Evolutionary conservation across 306 rosid genomes (phyloP), one percentile per base, ranked within the genome.

Genomic region (Vigna angularis): DNA sequence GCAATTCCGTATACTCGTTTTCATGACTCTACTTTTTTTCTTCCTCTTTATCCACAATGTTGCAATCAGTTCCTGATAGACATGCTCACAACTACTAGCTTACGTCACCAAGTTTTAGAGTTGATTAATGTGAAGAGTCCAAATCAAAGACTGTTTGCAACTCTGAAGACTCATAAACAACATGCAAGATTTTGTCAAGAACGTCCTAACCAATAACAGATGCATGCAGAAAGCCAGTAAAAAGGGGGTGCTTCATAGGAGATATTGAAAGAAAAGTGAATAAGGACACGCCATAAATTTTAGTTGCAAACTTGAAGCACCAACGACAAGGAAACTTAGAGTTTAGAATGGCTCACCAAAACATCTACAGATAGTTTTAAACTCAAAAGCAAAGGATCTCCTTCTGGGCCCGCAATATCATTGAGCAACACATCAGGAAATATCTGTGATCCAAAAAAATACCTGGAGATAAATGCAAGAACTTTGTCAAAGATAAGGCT

Each of bases 331-430:
- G 26, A 51, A 72, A 24, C 32, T 53, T 44, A 18, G 74, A 72
- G 58, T 48, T 86, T 44, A 82, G 55, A 57, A 70, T 72, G 66
- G 86, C 97, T 88, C 84, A 95, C 98, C 98, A 95, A 81, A 82
- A 95, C 97, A 86, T 95, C 98, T 59, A 92, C 90, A 57, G 98
- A 72, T 48, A 95, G 98, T 78, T 95, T 95, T 88, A 95, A 87
- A 92, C 98, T 92, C 84, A 95, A 83, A 70, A 95, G 93, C 87
- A 95, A 80, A 69, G 97, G 92, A 90, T 95, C 93, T 77, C 98
- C 89, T 82, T 91, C 97, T 55, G 91, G 96, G 64, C 98, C 98
- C 2, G 98, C 98, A 75, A 95, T 87, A 86, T 89, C 87, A 66
- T 95, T 95, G 64, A 91, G 87, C 80, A 95, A 83, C 84, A 92